phyloP scores from a whole-genome alignment of 2,329 filamentous ascomycete genomes.

The Fusarium scirpi region DNA sequence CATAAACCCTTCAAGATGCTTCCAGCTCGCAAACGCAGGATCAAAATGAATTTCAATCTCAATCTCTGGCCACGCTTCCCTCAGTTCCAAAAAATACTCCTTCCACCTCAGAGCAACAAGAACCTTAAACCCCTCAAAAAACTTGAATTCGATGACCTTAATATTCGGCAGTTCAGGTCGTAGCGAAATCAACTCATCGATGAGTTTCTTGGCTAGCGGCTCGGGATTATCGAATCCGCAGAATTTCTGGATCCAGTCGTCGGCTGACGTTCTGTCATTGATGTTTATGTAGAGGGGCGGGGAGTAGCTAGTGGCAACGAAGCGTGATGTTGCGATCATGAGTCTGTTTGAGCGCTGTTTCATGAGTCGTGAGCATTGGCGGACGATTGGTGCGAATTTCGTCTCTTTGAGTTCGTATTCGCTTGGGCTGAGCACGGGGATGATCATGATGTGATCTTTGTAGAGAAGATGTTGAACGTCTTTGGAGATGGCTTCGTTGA shows the following conservation, averaged over 20 bases:
- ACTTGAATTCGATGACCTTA: not conserved
- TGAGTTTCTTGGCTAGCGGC: not conserved
- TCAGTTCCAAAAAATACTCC: not conserved
- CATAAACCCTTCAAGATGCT: not conserved
- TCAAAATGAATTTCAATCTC: not conserved
- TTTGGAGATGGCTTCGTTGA: not conserved
- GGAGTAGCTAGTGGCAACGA: not conserved
- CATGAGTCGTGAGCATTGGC: not conserved
- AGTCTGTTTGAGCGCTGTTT: not conserved
- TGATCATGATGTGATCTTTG: not conserved
- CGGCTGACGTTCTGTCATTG: not conserved
- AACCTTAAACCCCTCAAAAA: not conserved
- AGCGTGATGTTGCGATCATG: not conserved
- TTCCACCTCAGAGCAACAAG: not conserved
- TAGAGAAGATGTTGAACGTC: not conserved
- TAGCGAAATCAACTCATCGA: not conserved
- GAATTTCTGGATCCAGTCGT: not conserved
- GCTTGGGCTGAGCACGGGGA: not conserved
- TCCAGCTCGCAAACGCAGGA: not conserved
- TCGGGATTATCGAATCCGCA: not conserved
- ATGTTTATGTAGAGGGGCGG: not conserved
- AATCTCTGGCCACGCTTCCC: not conserved
- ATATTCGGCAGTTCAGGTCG: not conserved
- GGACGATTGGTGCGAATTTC: rapidly evolving
- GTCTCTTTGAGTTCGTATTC: not conserved